Evolutionary conservation across 106 monocot genomes (phyloP).

Genomic region (Dendrobium officinale): DNA sequence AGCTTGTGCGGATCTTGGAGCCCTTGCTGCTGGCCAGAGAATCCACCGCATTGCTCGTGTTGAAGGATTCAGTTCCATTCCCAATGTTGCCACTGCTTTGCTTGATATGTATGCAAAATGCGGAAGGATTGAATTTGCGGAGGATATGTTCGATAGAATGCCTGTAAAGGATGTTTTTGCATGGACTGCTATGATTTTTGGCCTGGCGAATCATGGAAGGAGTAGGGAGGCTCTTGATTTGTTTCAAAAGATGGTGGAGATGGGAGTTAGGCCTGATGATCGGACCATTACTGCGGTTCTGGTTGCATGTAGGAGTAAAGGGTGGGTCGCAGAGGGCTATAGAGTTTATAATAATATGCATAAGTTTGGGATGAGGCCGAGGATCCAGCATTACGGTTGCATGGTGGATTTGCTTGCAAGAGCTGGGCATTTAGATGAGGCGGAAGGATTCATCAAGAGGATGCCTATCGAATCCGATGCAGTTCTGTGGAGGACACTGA

Average conservation of each 20-base stretch:
- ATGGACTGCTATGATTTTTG: constrained; percentile 35
- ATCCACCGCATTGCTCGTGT: neutral
- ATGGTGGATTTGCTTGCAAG: constrained; percentile 49
- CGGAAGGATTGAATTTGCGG: constrained; percentile 14
- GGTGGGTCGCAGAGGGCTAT: constrained; percentile 34
- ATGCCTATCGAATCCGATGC: constrained; percentile 40
- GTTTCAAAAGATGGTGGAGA: constrained; percentile 30
- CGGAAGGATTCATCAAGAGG: constrained; percentile 24
- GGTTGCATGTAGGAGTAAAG: constrained; percentile 39
- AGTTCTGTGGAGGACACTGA: constrained; percentile 38
- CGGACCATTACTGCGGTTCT: constrained; percentile 30
- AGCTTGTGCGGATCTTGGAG: constrained; percentile 14
- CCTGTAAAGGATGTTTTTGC: constrained; percentile 11
- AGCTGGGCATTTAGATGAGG: constrained; percentile 33
- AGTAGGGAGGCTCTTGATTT: constrained; percentile 32
- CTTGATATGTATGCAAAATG: constrained; percentile 19
- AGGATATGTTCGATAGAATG: constrained; percentile 1
- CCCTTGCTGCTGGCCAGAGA: constrained; percentile 9
- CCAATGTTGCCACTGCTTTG: constrained; percentile 13
- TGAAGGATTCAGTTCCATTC: constrained; percentile 7
- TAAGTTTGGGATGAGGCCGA: constrained; percentile 20
- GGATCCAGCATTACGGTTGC: constrained; percentile 57
- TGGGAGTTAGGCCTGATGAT: constrained; percentile 23
- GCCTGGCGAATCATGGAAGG: constrained; percentile 36
- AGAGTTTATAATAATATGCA: constrained; percentile 34